Conservation (phyloP, 495 filamentous ascomycete species). For the Penicillium paradoxum region DNA sequence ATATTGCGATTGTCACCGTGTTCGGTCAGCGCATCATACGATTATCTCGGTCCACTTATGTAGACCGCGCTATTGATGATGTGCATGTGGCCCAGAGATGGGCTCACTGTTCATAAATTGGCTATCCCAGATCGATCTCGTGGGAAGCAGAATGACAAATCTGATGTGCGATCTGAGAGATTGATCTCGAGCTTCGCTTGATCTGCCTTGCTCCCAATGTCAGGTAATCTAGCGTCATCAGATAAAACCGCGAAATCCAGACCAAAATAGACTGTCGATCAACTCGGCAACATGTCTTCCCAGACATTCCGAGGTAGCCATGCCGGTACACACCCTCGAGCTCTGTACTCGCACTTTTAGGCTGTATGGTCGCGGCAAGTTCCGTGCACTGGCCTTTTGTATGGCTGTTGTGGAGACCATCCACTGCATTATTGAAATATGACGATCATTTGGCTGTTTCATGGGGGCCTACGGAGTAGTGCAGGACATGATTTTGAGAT, state of each 20-base stretch:
- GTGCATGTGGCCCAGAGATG: not conserved
- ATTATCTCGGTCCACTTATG: not conserved
- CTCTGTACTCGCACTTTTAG: not conserved
- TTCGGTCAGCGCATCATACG: not conserved
- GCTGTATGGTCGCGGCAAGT: not conserved
- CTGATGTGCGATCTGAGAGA: not conserved
- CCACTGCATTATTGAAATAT: constrained; percentile 3
- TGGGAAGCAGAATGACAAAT: not conserved
- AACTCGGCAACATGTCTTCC: not conserved
- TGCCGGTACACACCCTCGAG: too few relatives aligned
- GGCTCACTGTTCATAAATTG: not conserved
- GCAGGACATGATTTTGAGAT: not conserved
- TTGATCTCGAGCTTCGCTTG: not conserved
- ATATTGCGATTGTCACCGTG: not conserved
- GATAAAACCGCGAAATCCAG: not conserved
- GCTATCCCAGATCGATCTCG: not conserved
- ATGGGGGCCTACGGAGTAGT: too few relatives aligned
- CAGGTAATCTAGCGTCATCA: not conserved
- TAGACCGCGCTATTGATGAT: not conserved
- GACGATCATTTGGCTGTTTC: not conserved
- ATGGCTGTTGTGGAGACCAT: not conserved
- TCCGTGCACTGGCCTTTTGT: not conserved
- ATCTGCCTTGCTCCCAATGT: too few relatives aligned
- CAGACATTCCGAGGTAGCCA: not conserved
- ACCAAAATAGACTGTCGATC: not conserved